Evolutionary conservation across 257 asterid species (phyloP), one percentile per base, ranked within the genome.

Genomic region (Rauvolfia tetraphylla): DNA sequence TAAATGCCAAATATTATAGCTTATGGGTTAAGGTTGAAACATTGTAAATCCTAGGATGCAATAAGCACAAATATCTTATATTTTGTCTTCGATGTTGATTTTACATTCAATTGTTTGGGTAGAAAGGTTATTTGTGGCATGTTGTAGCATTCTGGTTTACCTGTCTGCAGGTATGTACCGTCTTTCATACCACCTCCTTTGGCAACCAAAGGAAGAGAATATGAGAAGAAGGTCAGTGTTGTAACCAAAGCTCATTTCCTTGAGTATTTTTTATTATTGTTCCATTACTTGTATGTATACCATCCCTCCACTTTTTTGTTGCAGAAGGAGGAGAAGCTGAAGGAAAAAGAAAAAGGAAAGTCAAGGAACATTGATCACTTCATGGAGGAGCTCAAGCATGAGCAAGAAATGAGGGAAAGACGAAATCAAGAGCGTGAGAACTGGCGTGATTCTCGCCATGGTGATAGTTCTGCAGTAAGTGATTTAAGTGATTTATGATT

Each of bases 351-450:
- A 78, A 93, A 87, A 74, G 93, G 91, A 36, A 93, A 93, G 87
- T 79, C 94, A 20, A 80, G 96, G 83, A 92, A 91, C 89, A 93
- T 93, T 70, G 98, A 93, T 80, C 86, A 91, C 86, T 93, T 93
- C 73, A 93, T 93, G 98, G 98, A 93, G 88, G 98, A 93, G 85
- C 90, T 93, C 86, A 93, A 93, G 88, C 90, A 88, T 56, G 97
- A 93, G 76, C 98, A 93, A 69, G 98, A 93, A 86, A 76, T 88
- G 91, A 87, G 97, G 87, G 98, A 93, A 87, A 89, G 90, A 82
- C 85, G 97, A 77, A 90, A 93, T 84, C 97, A 90, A 85, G 98
- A 89, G 62, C 95, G 97, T 79, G 97, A 93, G 29, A 85, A 73
- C 76, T 86, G 86, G 90, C 96, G 94, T 65, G 98, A 93, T 83